Evolutionary conservation across 2,329 filamentous ascomycete genomes (phyloP), one percentile per base, ranked within the genome.

Genomic region (Alternaria brassicae): DNA sequence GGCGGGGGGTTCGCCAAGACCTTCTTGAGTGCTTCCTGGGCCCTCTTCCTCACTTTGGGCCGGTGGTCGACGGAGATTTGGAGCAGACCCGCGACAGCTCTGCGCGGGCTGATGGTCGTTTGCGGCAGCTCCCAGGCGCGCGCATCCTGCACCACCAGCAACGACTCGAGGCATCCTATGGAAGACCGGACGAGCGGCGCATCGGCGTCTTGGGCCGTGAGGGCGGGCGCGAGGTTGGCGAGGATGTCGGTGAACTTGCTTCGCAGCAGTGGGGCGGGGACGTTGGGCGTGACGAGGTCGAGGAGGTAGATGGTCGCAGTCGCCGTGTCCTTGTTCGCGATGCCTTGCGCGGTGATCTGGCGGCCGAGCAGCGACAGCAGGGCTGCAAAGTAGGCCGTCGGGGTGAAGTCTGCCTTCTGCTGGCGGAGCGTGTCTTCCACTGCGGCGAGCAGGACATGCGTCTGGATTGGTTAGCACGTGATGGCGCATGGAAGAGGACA

Each of bases 171-270:
- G 74, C 92, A 96, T 70, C 95, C 95, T 72, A 98, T 95, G 10
- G 93, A 95, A 0, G 93, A 90, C 71, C 91, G 85, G 56, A 98
- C 82, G 7, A 98, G 85, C 5, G 93, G 91, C 6, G 95, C 92
- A 79, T 97, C 94, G 61, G 92, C 91, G 70, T 95, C 91, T 41
- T 88, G 83, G 66, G 91, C 84, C 53, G 91, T 88, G 45, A 99
- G 84, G 12, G 93, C 90, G 2, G 94, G 93, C 19, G 92, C 93
- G 67, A 99, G 86, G 61, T 91, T 89, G 30, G 89, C 88, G 61
- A 99, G 88, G 72, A 99, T 97, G 78, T 96, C 91, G 27, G 91
- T 90, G 81, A 99, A 99, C 79, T 98, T 97, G 67, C 92, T 91
- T 73, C 93, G 91, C 57, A 99, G 89, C 60, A 99, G 88, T 60